Evolutionary conservation across 2,329 filamentous ascomycete species (phyloP), one percentile per base, ranked within the genome.

Genomic region (Emydomyces testavorans): DNA sequence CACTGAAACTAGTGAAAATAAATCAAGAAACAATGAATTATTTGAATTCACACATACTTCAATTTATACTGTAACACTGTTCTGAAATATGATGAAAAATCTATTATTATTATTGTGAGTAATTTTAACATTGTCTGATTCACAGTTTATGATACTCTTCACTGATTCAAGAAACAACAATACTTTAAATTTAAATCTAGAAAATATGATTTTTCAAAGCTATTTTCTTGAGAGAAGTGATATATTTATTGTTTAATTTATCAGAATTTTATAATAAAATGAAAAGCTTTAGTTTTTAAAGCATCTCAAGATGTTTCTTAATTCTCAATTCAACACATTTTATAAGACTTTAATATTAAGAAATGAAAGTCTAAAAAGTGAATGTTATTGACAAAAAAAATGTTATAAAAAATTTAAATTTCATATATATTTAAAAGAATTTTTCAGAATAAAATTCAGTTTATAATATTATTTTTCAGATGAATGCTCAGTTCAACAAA

Each of bases 401-500:
- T 36, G 34, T 15, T 3, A 4, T 15, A 7, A 36, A 36, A 36
- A 36, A 15, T 15, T 16, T 8, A 3, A 4, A 4, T 16, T 36
- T 36, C 34, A 3, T 15, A 15, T 18, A 8, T 4, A 8, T 16
- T 2, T 36, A 15, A 8, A 36, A 18, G 18, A 8, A 36, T 18
- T 15, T 36, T 36, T 15, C 10, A 4, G 34, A 18, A 2, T 36
- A 8, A 4, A 36, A 18, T 4, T 8, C 4, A 4, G 13, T 15
- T 15, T 18, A 18, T 26, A n/a, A n/a, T n/a, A n/a, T n/a, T n/a
- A n/a, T n/a, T 52, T 46, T 18, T 50, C 35, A 5, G 49, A 53
- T 35, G 39, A 51, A 46, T 51, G 44, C 31, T 38, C 44, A 26
- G 39, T 53, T 36, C 44, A 53, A 32, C 28, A n/a, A 38, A 48